Evolutionary conservation across 2,329 filamentous ascomycete genomes (phyloP).

Genomic region (Paracoccidioides brasiliensis): DNA sequence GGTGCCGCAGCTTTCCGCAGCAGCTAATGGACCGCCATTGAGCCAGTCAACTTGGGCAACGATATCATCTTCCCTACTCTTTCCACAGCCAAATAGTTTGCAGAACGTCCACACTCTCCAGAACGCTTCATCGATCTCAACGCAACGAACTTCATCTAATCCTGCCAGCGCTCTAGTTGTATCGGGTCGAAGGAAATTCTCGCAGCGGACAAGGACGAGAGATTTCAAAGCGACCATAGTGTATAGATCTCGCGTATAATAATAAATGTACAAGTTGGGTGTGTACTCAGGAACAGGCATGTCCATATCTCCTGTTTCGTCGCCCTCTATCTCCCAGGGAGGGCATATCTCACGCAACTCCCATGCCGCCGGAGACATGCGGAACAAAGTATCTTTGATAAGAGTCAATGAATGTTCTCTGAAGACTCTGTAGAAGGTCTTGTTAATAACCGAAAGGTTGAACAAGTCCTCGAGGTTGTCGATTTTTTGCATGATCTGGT

Average conservation of each 20-base stretch:
- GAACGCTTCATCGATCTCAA: slow-evolving; percentile 47
- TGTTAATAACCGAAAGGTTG: slow-evolving; percentile 40
- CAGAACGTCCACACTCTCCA: slow-evolving; percentile 57
- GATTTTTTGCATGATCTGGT: slow-evolving; percentile 39
- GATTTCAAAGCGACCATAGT: slow-evolving; percentile 43
- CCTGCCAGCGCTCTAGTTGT: slow-evolving; percentile 42
- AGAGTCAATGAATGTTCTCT: slow-evolving; percentile 44
- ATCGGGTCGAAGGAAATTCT: slow-evolving; percentile 43
- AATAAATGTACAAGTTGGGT: slow-evolving; percentile 38
- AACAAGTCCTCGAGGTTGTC: slow-evolving; percentile 43
- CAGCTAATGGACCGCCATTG: slow-evolving; percentile 41
- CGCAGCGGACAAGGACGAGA: slow-evolving; percentile 43
- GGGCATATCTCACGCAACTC: slow-evolving; percentile 47
- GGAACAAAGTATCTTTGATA: slow-evolving; percentile 38
- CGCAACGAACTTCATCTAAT: slow-evolving; percentile 31
- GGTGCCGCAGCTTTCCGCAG: slow-evolving; percentile 33
- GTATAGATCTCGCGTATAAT: slow-evolving; percentile 40
- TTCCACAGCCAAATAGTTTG: slow-evolving; percentile 47
- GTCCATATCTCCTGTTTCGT: slow-evolving; percentile 31
- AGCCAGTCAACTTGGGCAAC: slow-evolving; percentile 51
- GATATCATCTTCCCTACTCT: slow-evolving; percentile 46
- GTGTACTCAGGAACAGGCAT: slow-evolving; percentile 41
- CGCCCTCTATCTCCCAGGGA: slow-evolving; percentile 34
- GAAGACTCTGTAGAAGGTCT: slow-evolving; percentile 45
- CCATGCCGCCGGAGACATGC: slow-evolving; percentile 46